Base-by-base conservation (phyloP, 352 stramenopile genomes). In the Globisporangium camurandrum region DNA sequence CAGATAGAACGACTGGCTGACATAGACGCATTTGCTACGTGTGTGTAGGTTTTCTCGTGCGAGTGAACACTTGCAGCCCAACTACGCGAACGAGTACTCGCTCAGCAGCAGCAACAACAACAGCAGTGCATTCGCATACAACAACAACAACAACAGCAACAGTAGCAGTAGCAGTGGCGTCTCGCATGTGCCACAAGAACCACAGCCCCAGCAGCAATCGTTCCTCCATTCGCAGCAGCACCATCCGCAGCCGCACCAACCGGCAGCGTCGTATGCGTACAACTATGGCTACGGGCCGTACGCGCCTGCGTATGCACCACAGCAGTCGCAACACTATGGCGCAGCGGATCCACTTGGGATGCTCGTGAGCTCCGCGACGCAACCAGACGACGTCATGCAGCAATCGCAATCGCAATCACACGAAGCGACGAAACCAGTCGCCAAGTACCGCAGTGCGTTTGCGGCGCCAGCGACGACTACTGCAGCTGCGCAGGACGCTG, bases 351-450 rank as follows among this genome's bases (percentile, higher is more conserved):
- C 71, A 12, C 59, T 83, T 17, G 71, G 71, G 1, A 79, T 80
- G 66, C 46, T 83, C 22, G 71, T 83, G 49, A 80, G 63, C 40
- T 83, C 71, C 1, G 68, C 71, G 26, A 83, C 71, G 41, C 73
- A 78, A 19, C 51, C 56, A 27, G 64, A 67, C 30, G 64, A 67
- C 30, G 51, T 54, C 4, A 54, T 68, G 34, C 60, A 57, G 12
- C 52, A 46, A 6, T 40, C 40, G 17, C 51, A 57, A n/a, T 38
- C 39, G 37, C 51, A 52, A 17, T 42, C 49, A 34, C 66, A 76
- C 43, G 57, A 62, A 44, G n/a, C 61, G 28, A 41, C 1, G 2
- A 61, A 61, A n/a, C 24, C 6, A 7, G 40, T n/a, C 6, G 33
- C 33, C 30, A 61, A 61, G 47, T 61, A 56, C 28, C 47, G 54